A percentile compares a stretch with the other conserved stretches of the same genome.
Conservation (phyloP, 768 basidiomycete species). For the Pleurotus sapidus region DNA sequence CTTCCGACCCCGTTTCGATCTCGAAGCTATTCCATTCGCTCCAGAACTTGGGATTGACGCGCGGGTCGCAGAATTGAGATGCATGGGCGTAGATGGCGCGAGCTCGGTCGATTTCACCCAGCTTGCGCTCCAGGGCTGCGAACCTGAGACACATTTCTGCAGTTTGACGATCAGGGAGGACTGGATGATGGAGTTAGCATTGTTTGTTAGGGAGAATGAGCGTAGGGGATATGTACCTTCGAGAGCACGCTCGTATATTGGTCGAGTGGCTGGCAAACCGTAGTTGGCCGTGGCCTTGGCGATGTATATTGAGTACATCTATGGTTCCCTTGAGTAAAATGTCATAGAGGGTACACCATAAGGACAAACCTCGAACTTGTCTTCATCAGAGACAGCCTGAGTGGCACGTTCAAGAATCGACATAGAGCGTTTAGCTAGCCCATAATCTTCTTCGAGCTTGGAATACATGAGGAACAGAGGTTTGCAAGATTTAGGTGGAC, state of each 20-base stretch:
- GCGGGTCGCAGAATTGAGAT: slow-evolving; percentile 97
- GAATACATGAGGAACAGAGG: slow-evolving; percentile 95
- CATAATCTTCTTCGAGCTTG: slow-evolving; percentile 92
- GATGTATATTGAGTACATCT: slow-evolving; percentile 98
- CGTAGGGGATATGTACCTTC: slow-evolving; percentile 45
- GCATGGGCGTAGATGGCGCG: slow-evolving; percentile 97
- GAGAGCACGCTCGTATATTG: slow-evolving; percentile 94
- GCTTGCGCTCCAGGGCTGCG: slow-evolving; percentile 92
- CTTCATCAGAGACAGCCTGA: slow-evolving; percentile 78
- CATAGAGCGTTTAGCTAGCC: slow-evolving; percentile 95
- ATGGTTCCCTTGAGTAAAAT: not conserved
- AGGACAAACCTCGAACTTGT: slow-evolving; percentile 85
- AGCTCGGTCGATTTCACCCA: slow-evolving; percentile 98
- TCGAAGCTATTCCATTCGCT: slow-evolving; percentile 96
- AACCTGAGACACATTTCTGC: slow-evolving; percentile 98
- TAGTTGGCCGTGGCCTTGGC: slow-evolving; percentile 96
- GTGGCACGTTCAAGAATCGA: slow-evolving; percentile 92
- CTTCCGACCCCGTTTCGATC: slow-evolving; percentile 97
- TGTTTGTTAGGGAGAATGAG: not conserved
- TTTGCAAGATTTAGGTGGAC: slow-evolving; percentile 93
- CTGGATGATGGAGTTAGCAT: slow-evolving; percentile 19
- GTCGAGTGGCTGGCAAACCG: slow-evolving; percentile 91
- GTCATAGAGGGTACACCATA: not conserved
- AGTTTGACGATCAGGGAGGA: slow-evolving; percentile 89
- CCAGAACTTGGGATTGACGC: slow-evolving; percentile 92